These are phyloP conservation scores for Gremmenia infestans DNA, from an alignment of 2,329 filamentous ascomycete genomes.

Conservation along the genomic window DNA sequence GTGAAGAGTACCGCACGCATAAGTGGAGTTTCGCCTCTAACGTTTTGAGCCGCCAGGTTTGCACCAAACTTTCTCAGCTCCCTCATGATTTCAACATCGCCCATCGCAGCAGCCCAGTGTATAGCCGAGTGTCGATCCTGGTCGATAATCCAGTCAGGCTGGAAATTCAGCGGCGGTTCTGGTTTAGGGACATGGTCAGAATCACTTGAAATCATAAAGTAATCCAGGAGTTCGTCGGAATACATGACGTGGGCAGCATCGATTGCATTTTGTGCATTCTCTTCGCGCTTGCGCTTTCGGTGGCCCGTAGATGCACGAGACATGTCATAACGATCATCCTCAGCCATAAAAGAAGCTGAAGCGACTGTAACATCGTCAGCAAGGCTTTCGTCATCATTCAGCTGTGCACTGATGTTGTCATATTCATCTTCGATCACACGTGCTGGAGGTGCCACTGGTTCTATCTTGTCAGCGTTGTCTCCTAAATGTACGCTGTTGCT, in stretches of 20 bases:
- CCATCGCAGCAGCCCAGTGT: conserved; percentile 98
- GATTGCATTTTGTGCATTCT: conserved; percentile 57
- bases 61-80: conserved; percentile 80
- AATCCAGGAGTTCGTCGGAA: conserved; percentile 89
- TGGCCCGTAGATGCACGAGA: conserved; percentile 59
- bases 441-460: conserved; percentile 36
- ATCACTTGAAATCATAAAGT: conserved; percentile 83
- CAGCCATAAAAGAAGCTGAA: conserved; percentile 78
- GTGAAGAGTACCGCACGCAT: conserved; percentile 95
- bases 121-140: conserved; percentile 87
- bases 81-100: conserved; percentile 85
- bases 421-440: conserved; percentile 54
- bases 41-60: conserved; percentile 64
- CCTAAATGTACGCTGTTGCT: conserved; percentile 11
- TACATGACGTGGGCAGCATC: conserved; percentile 88
- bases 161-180: conserved; percentile 77
- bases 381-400: conserved; percentile 69
- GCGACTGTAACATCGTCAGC: conserved; percentile 79
- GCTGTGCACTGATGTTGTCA: conserved; percentile 55
- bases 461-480: conserved; percentile 26
- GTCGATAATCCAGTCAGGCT: conserved; percentile 89
- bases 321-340: conserved; percentile 72
- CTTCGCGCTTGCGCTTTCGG: conserved; percentile 73
- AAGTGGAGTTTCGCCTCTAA: conserved; percentile 79
- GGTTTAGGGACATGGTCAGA: conserved; percentile 58